phyloP scores from a whole-genome alignment of 2,329 filamentous ascomycete genomes.

The Myriosclerotinia scirpicola region DNA sequence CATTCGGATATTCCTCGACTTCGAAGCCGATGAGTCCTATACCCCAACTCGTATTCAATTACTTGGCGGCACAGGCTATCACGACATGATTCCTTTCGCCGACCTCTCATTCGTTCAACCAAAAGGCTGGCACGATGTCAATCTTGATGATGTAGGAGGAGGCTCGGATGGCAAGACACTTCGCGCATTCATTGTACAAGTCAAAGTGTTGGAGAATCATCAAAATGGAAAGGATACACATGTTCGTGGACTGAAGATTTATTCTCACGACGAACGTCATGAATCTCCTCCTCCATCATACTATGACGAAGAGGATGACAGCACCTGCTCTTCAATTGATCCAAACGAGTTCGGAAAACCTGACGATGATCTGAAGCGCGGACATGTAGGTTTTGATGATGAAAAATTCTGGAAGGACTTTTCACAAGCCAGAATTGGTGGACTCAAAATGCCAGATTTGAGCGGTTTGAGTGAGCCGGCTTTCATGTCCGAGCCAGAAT shows the following conservation, averaged over 20 bases:
- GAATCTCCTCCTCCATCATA: constrained; percentile 28
- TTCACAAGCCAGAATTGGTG: neutral
- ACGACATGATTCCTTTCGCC: constrained; percentile 86
- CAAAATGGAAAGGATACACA: constrained; percentile 99
- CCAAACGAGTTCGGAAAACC: constrained; percentile 3
- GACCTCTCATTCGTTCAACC: constrained; percentile 77
- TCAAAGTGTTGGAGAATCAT: constrained; percentile 92
- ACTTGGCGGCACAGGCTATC: constrained; percentile 83
- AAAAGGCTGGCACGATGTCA: constrained; percentile 87
- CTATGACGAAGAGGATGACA: constrained; percentile 24
- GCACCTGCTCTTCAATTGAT: constrained; percentile 7
- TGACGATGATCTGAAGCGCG: constrained; percentile 14
- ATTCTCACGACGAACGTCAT: constrained; percentile 45
- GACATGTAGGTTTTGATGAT: constrained; percentile 22
- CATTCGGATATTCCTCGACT: constrained; percentile 85
- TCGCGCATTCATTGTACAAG: constrained; percentile 84
- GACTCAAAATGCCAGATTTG: constrained; percentile 10
- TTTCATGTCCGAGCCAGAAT: constrained; percentile 42
- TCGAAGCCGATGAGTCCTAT: constrained; percentile 90
- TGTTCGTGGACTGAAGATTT: constrained; percentile 88
- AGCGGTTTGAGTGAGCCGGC: constrained; percentile 37
- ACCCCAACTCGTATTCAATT: constrained; percentile 92
- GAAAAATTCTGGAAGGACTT: constrained; percentile 16
- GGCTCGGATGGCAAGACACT: constrained; percentile 69
- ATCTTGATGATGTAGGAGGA: constrained; percentile 59